Base-by-base conservation (phyloP, 306 rosid species). In the Gynostemma pentaphyllum region DNA sequence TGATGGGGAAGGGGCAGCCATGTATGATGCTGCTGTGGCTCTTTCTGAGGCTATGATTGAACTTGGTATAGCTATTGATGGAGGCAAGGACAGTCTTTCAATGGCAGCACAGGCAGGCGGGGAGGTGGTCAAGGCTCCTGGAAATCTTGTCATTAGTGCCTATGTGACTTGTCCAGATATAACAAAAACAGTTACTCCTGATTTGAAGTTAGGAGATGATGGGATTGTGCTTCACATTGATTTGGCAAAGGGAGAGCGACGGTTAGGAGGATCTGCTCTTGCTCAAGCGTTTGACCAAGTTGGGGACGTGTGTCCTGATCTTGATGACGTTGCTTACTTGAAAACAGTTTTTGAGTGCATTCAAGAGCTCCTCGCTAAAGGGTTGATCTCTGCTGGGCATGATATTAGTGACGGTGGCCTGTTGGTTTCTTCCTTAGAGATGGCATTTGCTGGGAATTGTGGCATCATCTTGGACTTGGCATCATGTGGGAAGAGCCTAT, bases 391-490 rank as follows among this genome's bases (percentile, higher is more conserved):
- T 48, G 94, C 97, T 56, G 95, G 95, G 67, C 97, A 87, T 80
- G 97, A 90, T 68, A 81, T 90, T 40, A 90, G 97, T 69, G 97
- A 90, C 70, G 97, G 97, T 68, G 97, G 96, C 46, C 45, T 85
- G 63, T 71, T 90, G 68, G 88, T 79, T 45, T 80, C 82, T 72
- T 87, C 89, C 69, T 72, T 85, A 42, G 97, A 90, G 82, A 90
- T 90, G 97, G 96, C 97, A 66, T 87, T 90, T 83, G 85, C 91
- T 50, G 95, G 97, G 23, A 85, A 87, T 40, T 67, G 83, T 45
- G 97, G 97, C 68, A 54, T 85, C 48, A 63, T 11, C 22, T 72
- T 90, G 74, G 71, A 87, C 66, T 73, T 83, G 77, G 41, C 69
- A 61, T 83, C 97, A 0, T 70, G 37, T 40, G 80, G 89, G 70